Base-by-base conservation (phyloP, 345 rosid genomes). In the Tarenaya hassleriana region DNA sequence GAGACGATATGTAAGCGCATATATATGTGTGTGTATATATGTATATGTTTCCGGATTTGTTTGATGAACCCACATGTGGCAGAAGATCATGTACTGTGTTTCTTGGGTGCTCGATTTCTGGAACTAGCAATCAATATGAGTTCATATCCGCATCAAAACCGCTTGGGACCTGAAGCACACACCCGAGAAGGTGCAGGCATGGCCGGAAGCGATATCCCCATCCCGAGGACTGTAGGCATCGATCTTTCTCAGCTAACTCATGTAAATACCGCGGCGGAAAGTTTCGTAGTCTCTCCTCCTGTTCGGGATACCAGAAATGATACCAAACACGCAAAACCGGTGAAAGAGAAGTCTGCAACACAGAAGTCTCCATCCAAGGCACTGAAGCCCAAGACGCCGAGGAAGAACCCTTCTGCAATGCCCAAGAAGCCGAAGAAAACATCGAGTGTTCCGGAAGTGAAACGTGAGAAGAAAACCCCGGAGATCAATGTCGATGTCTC, bases 401-500 rank as follows among this genome's bases (percentile, higher is more conserved):
- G 38, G 18, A 77, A 69, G 74, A 75, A 57, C 37, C 63, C 70
- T 12, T 45, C 72, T 34, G 47, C 55, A 34, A n/a, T n/a, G n/a
- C 39, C 62, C 14, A 55, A 59, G 20, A 77, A 71, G 56, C 45
- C 60, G 8, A 27, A 34, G 51, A 74, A 70, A 37, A 66, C 52
- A 57, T 61, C 50, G 1, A 53, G 34, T 62, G 38, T 61, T 43
- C 80, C 76, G 0, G 82, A 60, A 67, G 66, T 64, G 24, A 78
- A 45, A 48, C 80, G 75, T 0, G 77, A 75, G 60, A 81, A 63
- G 55, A 84, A 70, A 61, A 67, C 71, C 58, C 73, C 66, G 10
- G 48, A 71, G 42, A 68, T 69, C 16, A 65, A 70, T 52, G 51
- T 75, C 8, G 73, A 66, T 34, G 57, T 41, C 55, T 51, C 66